phyloP scores from a whole-genome alignment of 495 filamentous ascomycete genomes.

The Paragyromitra xinjiangensis region DNA sequence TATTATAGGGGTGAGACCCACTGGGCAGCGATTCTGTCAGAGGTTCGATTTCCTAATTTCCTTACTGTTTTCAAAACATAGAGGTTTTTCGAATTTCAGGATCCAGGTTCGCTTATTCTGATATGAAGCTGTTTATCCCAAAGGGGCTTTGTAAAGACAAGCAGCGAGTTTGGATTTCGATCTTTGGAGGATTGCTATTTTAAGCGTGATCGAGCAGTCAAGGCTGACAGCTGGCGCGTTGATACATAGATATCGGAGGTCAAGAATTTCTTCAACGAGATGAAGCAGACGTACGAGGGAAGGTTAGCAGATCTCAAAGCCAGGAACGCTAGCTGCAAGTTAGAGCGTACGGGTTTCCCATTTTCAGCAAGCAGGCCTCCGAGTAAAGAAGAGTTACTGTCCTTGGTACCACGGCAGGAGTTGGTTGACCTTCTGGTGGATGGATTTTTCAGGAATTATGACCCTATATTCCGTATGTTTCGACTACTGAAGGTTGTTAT shows the following conservation, averaged over 20 bases:
- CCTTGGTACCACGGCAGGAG: slow-evolving; percentile 75
- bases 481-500: slow-evolving; percentile 59
- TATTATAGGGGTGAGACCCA: slow-evolving; percentile 91
- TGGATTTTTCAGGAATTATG: slow-evolving; percentile 75
- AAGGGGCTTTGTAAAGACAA: slow-evolving; percentile 44
- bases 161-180: slow-evolving; percentile 50
- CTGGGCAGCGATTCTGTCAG: slow-evolving; percentile 86
- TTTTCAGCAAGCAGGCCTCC: slow-evolving; percentile 74
- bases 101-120: slow-evolving; percentile 50
- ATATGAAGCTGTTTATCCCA: slow-evolving; percentile 45
- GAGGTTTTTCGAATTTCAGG: slow-evolving; percentile 30
- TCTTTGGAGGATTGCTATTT: slow-evolving; percentile 38
- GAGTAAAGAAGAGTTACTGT: slow-evolving; percentile 76
- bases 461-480: slow-evolving; percentile 73
- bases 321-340: slow-evolving; percentile 56
- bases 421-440: slow-evolving; percentile 81
- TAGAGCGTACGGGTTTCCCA: slow-evolving; percentile 61
- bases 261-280: slow-evolving; percentile 80
- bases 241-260: slow-evolving; percentile 83
- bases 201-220: slow-evolving; percentile 2
- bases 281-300: slow-evolving; percentile 74
- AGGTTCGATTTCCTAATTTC: slow-evolving; percentile 64
- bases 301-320: slow-evolving; percentile 60
- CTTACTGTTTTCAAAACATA: slow-evolving; percentile 34
- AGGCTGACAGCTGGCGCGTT: slow-evolving; percentile 47